Base-by-base conservation (phyloP, 495 filamentous ascomycete genomes). In the Cladorrhinum samala region DNA sequence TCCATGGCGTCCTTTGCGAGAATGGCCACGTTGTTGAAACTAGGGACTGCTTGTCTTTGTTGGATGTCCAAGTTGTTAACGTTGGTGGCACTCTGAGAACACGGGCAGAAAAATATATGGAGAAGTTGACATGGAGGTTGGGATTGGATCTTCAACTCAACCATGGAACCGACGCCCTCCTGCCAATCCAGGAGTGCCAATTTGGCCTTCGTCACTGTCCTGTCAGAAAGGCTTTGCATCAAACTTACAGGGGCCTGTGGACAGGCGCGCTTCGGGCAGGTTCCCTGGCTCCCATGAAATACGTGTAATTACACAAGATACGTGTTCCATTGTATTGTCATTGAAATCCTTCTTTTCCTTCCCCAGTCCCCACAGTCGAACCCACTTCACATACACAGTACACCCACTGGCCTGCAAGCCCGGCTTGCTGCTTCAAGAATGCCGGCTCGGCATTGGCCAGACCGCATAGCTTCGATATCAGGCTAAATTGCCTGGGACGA, bases 401-500 rank as follows among this genome's bases (percentile, higher is more conserved):
- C 30, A 37, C 7, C 7, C 30, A 37, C 7, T 42, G 43, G 20
- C 30, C 20, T 14, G n/a, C 24, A 13, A 33, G 19, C 46, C 39
- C 4, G 9, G 14, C 38, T n/a, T 48, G 4, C 17, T 38, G 17
- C 43, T 39, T 42, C 40, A 17, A 2, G 9, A 20, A 50, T 23
- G 33, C 49, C 36, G 16, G 49, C 25, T 37, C 41, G 36, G 21
- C 57, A 63, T 63, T 63, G 60, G 60, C 48, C 52, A 53, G 46
- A 52, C 47, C 50, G 13, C 42, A 7, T 18, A 21, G 37, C 24
- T 51, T 20, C 2, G 18, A 59, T 47, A 50, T 55, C 57, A 60
- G 60, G 56, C 60, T 63, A 63, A 63, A 63, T 58, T 37, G 27
- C 50, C n/a, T 47, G 38, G 18, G 57, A 57, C 60, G 54, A 63